Evolutionary conservation across 768 basidiomycete genomes (phyloP).

Genomic region (Naganishia vaughanmartiniae): DNA sequence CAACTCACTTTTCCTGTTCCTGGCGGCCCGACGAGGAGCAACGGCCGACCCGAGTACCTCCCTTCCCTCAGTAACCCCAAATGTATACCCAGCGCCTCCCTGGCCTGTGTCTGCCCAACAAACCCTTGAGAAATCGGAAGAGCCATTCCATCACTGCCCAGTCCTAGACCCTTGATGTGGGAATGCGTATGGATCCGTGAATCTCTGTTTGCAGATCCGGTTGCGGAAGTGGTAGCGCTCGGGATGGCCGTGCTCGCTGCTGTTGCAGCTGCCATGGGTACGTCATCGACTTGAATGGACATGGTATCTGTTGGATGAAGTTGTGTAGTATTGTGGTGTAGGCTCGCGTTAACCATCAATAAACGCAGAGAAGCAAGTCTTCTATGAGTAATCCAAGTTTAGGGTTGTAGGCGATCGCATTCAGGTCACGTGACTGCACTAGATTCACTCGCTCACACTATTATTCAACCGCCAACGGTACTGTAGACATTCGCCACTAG

Average conservation of each 20-base stretch:
- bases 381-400: constrained; percentile 5
- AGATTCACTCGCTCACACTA: not conserved
- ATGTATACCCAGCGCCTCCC: constrained; percentile 61
- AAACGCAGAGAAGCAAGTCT: not conserved
- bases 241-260: not conserved
- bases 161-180: constrained; percentile 92
- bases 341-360: not conserved
- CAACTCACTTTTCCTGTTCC: constrained; percentile 76
- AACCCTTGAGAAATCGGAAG: constrained; percentile 74
- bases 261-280: not conserved
- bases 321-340: not conserved
- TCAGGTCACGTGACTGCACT: not conserved
- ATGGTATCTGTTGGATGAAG: not conserved
- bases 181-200: constrained; percentile 64
- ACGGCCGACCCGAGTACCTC: constrained; percentile 71
- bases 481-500: too few species aligned
- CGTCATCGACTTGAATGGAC: constrained; percentile 5
- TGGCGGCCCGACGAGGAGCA: constrained; percentile 89
- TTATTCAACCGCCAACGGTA: too few species aligned
- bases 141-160: constrained; percentile 79
- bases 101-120: constrained; percentile 81
- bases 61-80: constrained; percentile 45
- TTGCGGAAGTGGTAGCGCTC: constrained; percentile 20
- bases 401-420: not conserved
- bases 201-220: constrained; percentile 44